Conservation (phyloP, 2,329 filamentous ascomycete species). For the Cladophialophora bantiana region DNA sequence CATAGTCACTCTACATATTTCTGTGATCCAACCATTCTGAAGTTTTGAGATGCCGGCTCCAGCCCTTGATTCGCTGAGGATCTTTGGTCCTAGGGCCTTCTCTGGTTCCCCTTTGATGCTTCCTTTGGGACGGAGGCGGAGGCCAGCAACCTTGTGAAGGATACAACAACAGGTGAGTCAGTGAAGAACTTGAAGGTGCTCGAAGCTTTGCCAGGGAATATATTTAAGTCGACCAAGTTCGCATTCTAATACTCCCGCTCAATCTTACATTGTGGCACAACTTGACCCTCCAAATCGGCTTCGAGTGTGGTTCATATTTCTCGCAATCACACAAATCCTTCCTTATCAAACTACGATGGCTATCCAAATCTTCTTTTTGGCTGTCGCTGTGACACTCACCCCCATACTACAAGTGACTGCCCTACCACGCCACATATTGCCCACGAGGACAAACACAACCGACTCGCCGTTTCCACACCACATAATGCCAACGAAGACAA, state of each 20-base stretch:
- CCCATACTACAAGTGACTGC: background rate
- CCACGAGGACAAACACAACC: too few relatives aligned
- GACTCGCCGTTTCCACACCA: background rate
- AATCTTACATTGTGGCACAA: background rate
- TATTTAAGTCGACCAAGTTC: background rate
- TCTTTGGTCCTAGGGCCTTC: background rate
- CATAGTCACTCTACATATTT: too few relatives aligned
- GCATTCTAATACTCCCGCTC: too few relatives aligned
- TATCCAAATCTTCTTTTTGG: background rate
- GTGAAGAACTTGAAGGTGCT: background rate
- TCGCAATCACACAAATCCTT: background rate
- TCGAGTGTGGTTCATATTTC: background rate
- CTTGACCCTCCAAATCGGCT: background rate
- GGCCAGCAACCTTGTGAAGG: too few relatives aligned
- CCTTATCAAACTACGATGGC: background rate
- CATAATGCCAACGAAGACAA: background rate
- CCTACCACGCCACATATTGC: background rate
- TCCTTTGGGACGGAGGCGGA: too few relatives aligned
- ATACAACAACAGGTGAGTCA: background rate
- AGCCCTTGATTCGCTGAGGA: background rate
- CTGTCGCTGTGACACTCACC: background rate
- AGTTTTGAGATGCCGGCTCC: background rate
- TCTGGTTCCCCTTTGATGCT: background rate
- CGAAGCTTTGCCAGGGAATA: background rate
- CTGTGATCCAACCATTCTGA: too few relatives aligned